Base-by-base conservation (phyloP, 169 alveolate genomes). In the Plasmodium ovale region DNA sequence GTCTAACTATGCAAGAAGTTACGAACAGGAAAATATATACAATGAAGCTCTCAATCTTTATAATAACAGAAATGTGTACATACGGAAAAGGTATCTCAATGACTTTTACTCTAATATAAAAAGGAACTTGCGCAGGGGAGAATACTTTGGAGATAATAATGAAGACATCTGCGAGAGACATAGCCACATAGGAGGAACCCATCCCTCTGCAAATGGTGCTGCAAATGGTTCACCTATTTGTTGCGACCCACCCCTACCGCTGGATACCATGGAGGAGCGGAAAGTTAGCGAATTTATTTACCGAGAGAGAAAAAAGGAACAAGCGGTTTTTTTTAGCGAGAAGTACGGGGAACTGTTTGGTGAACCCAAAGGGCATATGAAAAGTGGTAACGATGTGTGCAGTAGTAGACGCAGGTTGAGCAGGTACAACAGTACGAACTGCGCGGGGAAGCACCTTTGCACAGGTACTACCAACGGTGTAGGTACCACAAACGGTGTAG, bases 1-100 rank as follows among this genome's bases (percentile, higher is more conserved):
- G 37, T 62, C 88, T 0, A 77, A 77, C 19, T 77, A 77, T 37
- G 64, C 88, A 4, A 77, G 88, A 54, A 77, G 77, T n/a, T 77
- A 77, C 7, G 88, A 77, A 25, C 88, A 77, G 25, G 88, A 77
- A 54, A 77, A 60, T 51, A 77, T 77, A 27, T 77, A 77, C 21
- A 77, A 59, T 14, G 69, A 77, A 29, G 88, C 88, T 53, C 54
- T 77, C 19, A 60, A 53, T 37, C n/a, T 77, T 21, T 77, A 77
- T 14, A 77, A 37, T 21, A 77, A 77, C 25, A 31, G 88, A 42
- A 77, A 77, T 51, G 25, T 14, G 39, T 77, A 77, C 33, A 77
- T 33, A 51, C 16, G 67, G 56, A 77, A 77, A 54, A 64, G 12
- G 37, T 77, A 77, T 54, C 21, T 25, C n/a, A 77, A 77, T 47